Percentiles rank a stretch among this genome's conserved stretches.
These are phyloP conservation scores for Pseudocercospora macadamiae DNA, from an alignment of 2,329 filamentous ascomycete species.

Conservation along the genomic window DNA sequence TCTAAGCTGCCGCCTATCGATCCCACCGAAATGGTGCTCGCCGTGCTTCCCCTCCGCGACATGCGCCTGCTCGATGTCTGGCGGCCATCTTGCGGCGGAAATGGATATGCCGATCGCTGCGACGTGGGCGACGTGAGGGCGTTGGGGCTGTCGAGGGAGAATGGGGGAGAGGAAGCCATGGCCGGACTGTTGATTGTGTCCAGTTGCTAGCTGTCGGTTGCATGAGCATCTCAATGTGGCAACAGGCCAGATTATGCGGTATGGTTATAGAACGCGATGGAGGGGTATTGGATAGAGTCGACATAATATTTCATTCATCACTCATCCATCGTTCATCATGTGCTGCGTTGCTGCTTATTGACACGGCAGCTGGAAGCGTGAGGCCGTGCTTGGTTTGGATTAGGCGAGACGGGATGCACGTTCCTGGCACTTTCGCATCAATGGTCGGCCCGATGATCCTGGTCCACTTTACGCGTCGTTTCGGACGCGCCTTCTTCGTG, in stretches of 20 bases:
- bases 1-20: constrained; percentile 86
- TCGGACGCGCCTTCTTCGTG: constrained; percentile 11
- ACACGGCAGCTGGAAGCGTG: background rate
- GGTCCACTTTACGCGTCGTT: background rate
- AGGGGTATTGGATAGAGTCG: background rate
- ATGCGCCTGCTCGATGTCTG: constrained; percentile 54
- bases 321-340: background rate
- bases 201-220: constrained; percentile 18
- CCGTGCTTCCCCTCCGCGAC: constrained; percentile 75
- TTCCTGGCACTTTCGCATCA: too few species aligned
- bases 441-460: too few species aligned
- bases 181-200: constrained; percentile 19
- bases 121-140: constrained; percentile 44
- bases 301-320: background rate
- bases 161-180: constrained; percentile 60
- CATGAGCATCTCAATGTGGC: constrained; percentile 22
- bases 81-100: constrained; percentile 57
- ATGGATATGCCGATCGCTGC: constrained; percentile 52
- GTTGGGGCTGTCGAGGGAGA: constrained; percentile 54
- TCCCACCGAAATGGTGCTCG: constrained; percentile 72
- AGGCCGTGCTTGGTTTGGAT: too few species aligned
- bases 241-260: background rate
- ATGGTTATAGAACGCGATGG: background rate
- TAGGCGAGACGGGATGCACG: too few species aligned
- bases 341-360: background rate